Percentiles rank a stretch among this genome's conserved stretches.
Evolutionary conservation across 352 stramenopile species (phyloP).

Genomic region (Pythium scleroteichum): DNA sequence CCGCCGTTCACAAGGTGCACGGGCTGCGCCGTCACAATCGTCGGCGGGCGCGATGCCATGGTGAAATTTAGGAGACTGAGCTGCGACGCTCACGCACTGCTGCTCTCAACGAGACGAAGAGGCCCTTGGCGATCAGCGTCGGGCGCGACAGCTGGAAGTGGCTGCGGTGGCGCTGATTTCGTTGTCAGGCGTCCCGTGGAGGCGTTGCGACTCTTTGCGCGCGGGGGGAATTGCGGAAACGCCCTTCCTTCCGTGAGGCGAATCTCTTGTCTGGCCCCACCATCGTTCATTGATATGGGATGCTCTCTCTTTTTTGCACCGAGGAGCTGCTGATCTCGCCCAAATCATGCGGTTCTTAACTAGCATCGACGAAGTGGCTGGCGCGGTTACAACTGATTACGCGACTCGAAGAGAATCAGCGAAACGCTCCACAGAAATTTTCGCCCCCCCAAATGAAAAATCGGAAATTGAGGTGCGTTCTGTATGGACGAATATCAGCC

Average conservation of each 20-base stretch:
- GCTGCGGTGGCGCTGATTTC: slow-evolving; percentile 6
- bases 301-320: neutral
- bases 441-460: slow-evolving; percentile 2
- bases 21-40: slow-evolving; percentile 15
- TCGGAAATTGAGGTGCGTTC: slow-evolving; percentile 6
- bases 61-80: neutral
- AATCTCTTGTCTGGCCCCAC: neutral
- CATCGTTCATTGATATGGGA: neutral
- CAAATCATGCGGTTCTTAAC: slow-evolving; percentile 1
- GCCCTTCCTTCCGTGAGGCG: neutral
- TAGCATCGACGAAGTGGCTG: neutral
- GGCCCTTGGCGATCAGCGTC: neutral
- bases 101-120: no score
- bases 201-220: neutral
- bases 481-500: slow-evolving; percentile 3
- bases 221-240: neutral
- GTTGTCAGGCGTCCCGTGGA: slow-evolving; percentile 4
- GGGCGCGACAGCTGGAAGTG: slow-evolving; percentile 1
- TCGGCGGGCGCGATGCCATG: slow-evolving; percentile 38
- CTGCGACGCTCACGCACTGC: neutral
- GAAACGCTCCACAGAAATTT: slow-evolving; percentile 2
- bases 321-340: neutral
- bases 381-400: no score
- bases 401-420: neutral
- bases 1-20: neutral